phyloP scores from a whole-genome alignment of 345 rosid genomes.

The Microthlaspi erraticum region DNA sequence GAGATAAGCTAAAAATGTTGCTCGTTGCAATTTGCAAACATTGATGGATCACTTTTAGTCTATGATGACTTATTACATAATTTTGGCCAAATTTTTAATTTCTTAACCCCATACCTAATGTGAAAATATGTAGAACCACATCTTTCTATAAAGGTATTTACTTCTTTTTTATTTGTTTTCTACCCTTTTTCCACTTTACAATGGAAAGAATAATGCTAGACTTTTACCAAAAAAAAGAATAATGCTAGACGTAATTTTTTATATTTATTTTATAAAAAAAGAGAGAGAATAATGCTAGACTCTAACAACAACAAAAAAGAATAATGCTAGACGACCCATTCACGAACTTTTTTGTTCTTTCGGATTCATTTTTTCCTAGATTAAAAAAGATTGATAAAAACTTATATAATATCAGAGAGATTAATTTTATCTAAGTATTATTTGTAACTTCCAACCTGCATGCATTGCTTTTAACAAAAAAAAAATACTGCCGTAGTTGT shows the following conservation, averaged over 20 bases:
- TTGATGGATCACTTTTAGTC: not conserved
- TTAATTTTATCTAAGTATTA: not conserved
- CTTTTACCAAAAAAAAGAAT: too few relatives aligned
- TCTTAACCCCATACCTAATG: conserved; percentile 2
- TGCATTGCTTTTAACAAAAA: not conserved
- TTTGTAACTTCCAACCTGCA: not conserved
- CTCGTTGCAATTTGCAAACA: not conserved
- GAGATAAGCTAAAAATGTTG: not conserved
- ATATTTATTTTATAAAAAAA: too few relatives aligned
- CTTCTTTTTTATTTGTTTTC: not conserved
- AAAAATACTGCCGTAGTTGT: not conserved
- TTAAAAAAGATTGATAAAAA: not conserved
- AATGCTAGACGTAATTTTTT: too few relatives aligned
- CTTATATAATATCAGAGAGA: not conserved
- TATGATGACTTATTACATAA: not conserved
- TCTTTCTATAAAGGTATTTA: not conserved
- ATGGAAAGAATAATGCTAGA: conserved; percentile 7
- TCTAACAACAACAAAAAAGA: not conserved
- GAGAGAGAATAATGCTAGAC: too few relatives aligned
- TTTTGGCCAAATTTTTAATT: not conserved
- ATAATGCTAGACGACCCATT: not conserved
- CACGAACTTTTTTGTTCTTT: not conserved
- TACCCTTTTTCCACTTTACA: not conserved
- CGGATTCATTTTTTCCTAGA: not conserved
- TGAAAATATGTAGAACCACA: conserved; percentile 14